phyloP scores from a whole-genome alignment of 2,329 filamentous ascomycete genomes.

The Pseudofabraea citricarpa region DNA sequence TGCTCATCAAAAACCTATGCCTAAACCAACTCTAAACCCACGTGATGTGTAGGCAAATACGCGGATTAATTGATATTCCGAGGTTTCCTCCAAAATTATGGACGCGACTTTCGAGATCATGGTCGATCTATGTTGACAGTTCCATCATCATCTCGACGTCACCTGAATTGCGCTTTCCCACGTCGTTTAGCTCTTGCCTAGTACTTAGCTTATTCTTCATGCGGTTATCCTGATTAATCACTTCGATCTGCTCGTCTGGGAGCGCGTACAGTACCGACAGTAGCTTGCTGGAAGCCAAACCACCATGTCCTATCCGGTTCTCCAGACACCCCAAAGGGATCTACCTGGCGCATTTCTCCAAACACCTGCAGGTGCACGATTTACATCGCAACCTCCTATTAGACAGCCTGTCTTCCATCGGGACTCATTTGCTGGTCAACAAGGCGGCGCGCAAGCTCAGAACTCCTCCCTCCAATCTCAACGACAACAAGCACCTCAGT shows the following conservation, averaged over 20 bases:
- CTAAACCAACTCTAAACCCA: no score
- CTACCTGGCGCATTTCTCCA: conserved; percentile 73
- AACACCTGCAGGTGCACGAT: conserved; percentile 60
- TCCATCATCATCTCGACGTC: conserved; percentile 2
- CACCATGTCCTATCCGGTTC: conserved; percentile 17
- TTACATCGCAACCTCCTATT: conserved; percentile 38
- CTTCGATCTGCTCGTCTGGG: conserved; percentile 10
- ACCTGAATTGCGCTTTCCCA: conserved; percentile 4
- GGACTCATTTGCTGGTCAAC: conserved; percentile 10
- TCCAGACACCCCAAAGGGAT: conserved; percentile 61
- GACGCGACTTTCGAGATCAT: conserved; percentile 2
- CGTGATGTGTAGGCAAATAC: no score
- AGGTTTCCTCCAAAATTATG: conserved; percentile 1
- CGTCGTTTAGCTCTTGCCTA: conserved; percentile 1
- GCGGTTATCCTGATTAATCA: conserved; percentile 16
- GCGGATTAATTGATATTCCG: no score
- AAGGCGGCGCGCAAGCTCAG: conserved; percentile 9
- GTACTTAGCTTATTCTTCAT: conserved; percentile 13
- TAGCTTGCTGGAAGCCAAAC: neutral
- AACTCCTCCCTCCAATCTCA: conserved; percentile 13
- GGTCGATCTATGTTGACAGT: conserved; percentile 1
- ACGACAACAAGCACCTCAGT: conserved; percentile 24
- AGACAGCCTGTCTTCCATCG: conserved; percentile 46
- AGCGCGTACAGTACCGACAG: conserved; percentile 6
- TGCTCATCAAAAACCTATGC: no score